These are phyloP conservation scores for Cladosporium sp. DNA, from an alignment of 2,329 filamentous ascomycete species.

Conservation along the genomic window DNA sequence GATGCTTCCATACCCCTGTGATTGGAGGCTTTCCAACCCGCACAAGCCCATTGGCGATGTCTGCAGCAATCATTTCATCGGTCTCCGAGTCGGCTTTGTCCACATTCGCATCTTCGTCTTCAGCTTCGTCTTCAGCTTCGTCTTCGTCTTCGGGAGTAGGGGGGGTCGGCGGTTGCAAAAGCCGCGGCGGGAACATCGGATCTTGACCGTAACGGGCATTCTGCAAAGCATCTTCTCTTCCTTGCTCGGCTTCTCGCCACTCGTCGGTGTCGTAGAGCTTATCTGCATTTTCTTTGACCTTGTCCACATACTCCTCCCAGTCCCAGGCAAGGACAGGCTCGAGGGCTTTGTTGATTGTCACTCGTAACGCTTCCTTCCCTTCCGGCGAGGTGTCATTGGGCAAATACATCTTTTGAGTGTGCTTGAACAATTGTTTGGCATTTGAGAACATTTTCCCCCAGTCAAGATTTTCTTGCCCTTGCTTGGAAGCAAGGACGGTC, in stretches of 20 bases:
- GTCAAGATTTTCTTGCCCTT: background rate
- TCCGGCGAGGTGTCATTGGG: background rate
- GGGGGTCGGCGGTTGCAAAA: too few relatives aligned
- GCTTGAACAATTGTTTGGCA: background rate
- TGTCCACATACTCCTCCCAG: background rate
- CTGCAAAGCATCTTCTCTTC: background rate
- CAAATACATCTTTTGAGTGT: background rate
- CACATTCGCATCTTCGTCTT: too few relatives aligned
- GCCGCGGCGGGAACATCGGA: background rate
- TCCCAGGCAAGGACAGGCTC: background rate
- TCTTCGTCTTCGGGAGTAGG: too few relatives aligned
- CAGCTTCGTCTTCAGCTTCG: background rate
- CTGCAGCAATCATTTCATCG: background rate
- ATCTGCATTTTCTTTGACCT: background rate
- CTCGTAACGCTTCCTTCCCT: background rate
- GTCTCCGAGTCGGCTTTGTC: too few relatives aligned
- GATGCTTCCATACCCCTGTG: background rate
- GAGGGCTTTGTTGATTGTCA: background rate
- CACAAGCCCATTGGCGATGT: background rate
- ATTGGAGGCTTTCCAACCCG: background rate
- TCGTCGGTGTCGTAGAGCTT: background rate
- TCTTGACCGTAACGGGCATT: background rate
- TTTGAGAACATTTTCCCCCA: background rate
- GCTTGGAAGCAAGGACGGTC: background rate
- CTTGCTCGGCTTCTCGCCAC: background rate